Evolutionary conservation across 1,139 yeast species (phyloP).

Genomic region (Saccharomyces hybrid): DNA sequence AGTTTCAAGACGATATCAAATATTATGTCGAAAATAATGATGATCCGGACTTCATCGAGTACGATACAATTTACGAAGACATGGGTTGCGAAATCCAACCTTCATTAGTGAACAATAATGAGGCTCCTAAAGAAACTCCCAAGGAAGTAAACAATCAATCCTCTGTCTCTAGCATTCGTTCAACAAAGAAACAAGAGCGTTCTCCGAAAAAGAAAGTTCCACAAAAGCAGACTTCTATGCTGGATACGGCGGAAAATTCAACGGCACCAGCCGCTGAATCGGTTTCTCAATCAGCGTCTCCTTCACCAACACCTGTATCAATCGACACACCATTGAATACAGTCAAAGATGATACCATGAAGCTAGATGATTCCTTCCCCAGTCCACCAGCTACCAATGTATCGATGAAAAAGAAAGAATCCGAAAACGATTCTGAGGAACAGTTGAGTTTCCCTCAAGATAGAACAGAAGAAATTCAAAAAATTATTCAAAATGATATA

Average conservation of each 20-base stretch:
- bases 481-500: conserved; percentile 23
- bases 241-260: background rate
- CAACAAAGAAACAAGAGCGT: conserved; percentile 6
- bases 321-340: background rate
- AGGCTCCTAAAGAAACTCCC: conserved; percentile 4
- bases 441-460: conserved; percentile 18
- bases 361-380: background rate
- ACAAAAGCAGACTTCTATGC: background rate
- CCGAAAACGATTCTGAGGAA: background rate
- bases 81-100: conserved; percentile 51
- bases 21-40: conserved; percentile 93
- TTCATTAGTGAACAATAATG: conserved; percentile 30
- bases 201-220: conserved; percentile 16
- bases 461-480: conserved; percentile 23
- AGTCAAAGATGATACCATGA: background rate
- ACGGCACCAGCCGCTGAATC: background rate
- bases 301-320: conserved; percentile 1
- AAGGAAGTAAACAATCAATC: conserved; percentile 1
- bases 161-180: conserved; percentile 3
- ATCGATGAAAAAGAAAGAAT: background rate
- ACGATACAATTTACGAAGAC: conserved; percentile 87
- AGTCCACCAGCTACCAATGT: background rate
- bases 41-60: conserved; percentile 90
- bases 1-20: conserved; percentile 80
- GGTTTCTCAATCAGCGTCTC: conserved; percentile 3